Evolutionary conservation across 306 rosid species (phyloP), one percentile per base, ranked within the genome.

Genomic region (Begonia peltatifolia): DNA sequence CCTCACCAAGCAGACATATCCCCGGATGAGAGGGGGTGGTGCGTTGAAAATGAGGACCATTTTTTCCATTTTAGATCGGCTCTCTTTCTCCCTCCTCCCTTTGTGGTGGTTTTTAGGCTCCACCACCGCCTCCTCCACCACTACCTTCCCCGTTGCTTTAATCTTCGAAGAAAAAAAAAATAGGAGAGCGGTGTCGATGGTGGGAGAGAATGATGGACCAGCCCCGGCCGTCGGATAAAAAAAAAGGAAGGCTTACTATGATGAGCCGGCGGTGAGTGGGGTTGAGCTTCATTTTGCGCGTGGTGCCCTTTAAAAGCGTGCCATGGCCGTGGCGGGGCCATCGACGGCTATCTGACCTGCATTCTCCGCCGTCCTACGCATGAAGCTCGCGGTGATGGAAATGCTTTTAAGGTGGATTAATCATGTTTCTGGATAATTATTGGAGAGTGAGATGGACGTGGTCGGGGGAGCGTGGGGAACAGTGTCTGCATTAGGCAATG

Each of bases 251-350:
- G 38, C 38, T 5, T 30, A 30, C 6, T 44, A 44, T 44, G 48
- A 44, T 44, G 48, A 44, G 14, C 48, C 48, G 48, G 48, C 48
- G 48, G 48, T 10, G 48, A 44, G 48, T 44, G 38, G 48, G 48
- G 48, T 44, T 44, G 14, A 3, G 48, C 14, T 52, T 65, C 55
- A 61, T 65, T 68, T 52, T 53, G 78, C 66, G 70, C 74, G 71
- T 73, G 69, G 69, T 42, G 6, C 44, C 38, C 66, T 69, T 68
- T 50, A 17, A 52, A 59, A 52, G 70, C 79, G 60, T 58, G 70
- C 48, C 53, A 47, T 41, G 41, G 42, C 36, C n/a, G 51, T 62
- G 71, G 70, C 36, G 60, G 57, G 71, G 38, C 69, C 65, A 72
- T 54, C 3, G 22, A 61, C 68, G 69, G 73, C 66, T 63, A 56